A percentile compares a stretch with the other conserved stretches of the same genome.
Evolutionary conservation across 345 rosid genomes (phyloP).

Genomic region (Boechera retrofracta): DNA sequence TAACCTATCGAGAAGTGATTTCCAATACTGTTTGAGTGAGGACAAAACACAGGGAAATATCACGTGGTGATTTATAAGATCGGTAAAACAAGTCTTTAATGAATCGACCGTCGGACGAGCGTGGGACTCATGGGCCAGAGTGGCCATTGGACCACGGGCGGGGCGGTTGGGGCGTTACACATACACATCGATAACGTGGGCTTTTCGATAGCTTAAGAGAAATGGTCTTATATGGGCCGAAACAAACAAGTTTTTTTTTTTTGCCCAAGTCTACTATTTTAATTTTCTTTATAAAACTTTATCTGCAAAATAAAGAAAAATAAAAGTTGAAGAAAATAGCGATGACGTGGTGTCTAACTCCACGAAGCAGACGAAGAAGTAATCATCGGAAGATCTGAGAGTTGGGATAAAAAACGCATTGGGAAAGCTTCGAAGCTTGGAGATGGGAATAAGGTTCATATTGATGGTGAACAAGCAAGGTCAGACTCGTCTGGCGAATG

Average conservation of each 20-base stretch:
- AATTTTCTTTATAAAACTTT: background rate
- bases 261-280: background rate
- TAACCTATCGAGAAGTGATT: too few species aligned
- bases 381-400: slow-evolving; percentile 11
- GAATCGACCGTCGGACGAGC: too few species aligned
- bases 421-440: background rate
- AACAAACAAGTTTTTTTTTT: too few species aligned
- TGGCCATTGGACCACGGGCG: too few species aligned
- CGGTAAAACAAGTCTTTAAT: too few species aligned
- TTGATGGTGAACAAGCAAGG: too few species aligned
- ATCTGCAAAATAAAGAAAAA: background rate
- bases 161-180: background rate
- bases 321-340: background rate
- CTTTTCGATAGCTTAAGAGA: background rate
- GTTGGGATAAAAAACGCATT: background rate
- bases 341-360: slow-evolving; percentile 7
- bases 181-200: background rate
- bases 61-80: too few species aligned
- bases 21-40: too few species aligned
- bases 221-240: slow-evolving; percentile 1
- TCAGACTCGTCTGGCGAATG: too few species aligned
- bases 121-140: too few species aligned
- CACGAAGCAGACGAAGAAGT: background rate
- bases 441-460: too few species aligned
- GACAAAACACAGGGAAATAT: too few species aligned